Evolutionary conservation across 1,284 basidiomycete species (phyloP).

Genomic region (Ustilago xerochloae): DNA sequence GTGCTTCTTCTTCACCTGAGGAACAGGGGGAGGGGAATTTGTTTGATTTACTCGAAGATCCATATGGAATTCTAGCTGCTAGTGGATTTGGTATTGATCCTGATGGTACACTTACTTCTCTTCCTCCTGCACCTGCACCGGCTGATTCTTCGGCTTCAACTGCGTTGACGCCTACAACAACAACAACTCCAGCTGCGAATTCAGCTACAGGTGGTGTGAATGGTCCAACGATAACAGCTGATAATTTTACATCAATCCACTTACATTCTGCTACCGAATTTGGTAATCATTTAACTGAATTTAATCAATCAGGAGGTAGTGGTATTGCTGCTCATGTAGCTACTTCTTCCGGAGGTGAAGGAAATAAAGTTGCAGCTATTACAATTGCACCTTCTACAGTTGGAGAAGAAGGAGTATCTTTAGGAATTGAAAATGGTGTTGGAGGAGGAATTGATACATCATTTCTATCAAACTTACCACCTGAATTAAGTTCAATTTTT

Average conservation of each 20-base stretch:
- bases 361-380: conserved; percentile 12
- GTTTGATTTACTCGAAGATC: conserved; percentile 64
- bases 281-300: conserved; percentile 47
- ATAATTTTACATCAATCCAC: conserved; percentile 57
- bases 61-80: conserved; percentile 62
- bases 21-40: conserved; percentile 30
- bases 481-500: conserved; percentile 29
- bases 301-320: conserved; percentile 46
- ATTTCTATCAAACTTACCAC: conserved; percentile 24
- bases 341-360: not conserved
- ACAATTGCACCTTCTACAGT: not conserved
- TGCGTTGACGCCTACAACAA: too few relatives aligned
- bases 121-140: too few relatives aligned
- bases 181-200: conserved; percentile 1
- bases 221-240: conserved; percentile 37
- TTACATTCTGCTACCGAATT: conserved; percentile 55
- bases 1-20: conserved; percentile 16
- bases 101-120: conserved; percentile 18
- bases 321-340: conserved; percentile 60
- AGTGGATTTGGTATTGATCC: conserved; percentile 55
- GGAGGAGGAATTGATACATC: too few relatives aligned
- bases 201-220: not conserved
- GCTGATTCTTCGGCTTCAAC: too few relatives aligned
- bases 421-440: too few relatives aligned
- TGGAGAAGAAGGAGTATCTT: not conserved